A percentile compares a stretch with the other conserved stretches of the same genome.
Conservation (phyloP, 257 asterid genomes). For the Penstemon davidsonii region DNA sequence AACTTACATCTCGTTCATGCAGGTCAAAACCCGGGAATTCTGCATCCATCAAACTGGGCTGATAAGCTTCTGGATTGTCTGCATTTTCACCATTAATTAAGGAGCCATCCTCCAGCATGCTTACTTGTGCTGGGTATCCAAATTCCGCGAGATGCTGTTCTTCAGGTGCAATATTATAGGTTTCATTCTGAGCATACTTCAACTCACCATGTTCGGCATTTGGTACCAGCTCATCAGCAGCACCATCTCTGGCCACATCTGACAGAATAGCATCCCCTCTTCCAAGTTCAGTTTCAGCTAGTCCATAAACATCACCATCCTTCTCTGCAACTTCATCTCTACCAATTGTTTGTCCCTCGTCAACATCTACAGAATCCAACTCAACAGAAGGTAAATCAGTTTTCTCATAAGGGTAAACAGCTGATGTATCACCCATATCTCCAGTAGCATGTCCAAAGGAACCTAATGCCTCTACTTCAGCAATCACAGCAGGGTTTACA, state of each 20-base stretch:
- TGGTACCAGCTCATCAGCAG: conserved; percentile 39
- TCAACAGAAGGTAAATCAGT: conserved; percentile 34
- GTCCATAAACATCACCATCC: conserved; percentile 34
- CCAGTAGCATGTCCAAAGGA: conserved; percentile 23
- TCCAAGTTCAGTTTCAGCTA: conserved; percentile 37
- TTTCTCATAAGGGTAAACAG: conserved; percentile 31
- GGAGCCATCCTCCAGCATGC: conserved; percentile 39
- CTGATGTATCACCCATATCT: conserved; percentile 33
- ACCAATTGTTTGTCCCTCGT: conserved; percentile 34
- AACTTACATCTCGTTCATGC: conserved; percentile 61
- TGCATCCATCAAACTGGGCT: conserved; percentile 37
- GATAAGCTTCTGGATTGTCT: conserved; percentile 39
- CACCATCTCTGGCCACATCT: conserved; percentile 34
- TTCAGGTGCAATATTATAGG: conserved; percentile 30
- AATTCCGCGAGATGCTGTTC: conserved; percentile 37
- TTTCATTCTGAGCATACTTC: conserved; percentile 34
- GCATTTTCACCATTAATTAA: conserved; percentile 40
- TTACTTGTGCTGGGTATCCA: conserved; percentile 30
- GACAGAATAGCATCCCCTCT: conserved; percentile 31
- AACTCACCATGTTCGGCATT: conserved; percentile 33
- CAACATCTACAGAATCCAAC: conserved; percentile 40
- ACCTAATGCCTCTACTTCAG: conserved; percentile 25
- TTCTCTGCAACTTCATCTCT: conserved; percentile 38
- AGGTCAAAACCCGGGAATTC: conserved; percentile 44
- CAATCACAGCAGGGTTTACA: conserved; percentile 26